Percentiles rank a stretch among this genome's conserved stretches.
Conservation (phyloP, 2,329 filamentous ascomycete species). For the Xylaria hypoxylon region DNA sequence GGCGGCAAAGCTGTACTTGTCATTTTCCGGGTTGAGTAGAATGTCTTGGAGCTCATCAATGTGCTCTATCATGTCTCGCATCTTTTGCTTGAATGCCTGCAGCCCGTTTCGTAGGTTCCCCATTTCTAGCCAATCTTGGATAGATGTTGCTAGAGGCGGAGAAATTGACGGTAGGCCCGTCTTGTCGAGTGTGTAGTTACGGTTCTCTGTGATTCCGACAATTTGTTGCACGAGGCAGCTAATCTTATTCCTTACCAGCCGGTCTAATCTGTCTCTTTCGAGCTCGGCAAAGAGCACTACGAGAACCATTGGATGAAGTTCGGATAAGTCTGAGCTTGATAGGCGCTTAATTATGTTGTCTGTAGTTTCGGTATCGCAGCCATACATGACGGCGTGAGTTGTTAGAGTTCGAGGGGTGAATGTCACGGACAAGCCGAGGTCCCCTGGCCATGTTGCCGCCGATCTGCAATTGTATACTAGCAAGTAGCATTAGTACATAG, state of each 20-base stretch:
- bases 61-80: slow-evolving; percentile 29
- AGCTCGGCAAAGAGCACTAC: slow-evolving; percentile 42
- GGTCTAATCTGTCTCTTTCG: slow-evolving; percentile 38
- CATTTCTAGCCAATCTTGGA: slow-evolving; percentile 28
- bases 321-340: slow-evolving; percentile 21
- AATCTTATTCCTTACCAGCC: slow-evolving; percentile 17
- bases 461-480: slow-evolving; percentile 35
- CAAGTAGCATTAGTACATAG: not conserved
- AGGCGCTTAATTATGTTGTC: slow-evolving; percentile 34
- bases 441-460: slow-evolving; percentile 26
- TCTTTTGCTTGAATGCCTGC: slow-evolving; percentile 21
- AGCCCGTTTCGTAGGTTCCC: slow-evolving; percentile 27
- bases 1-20: not conserved
- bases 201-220: slow-evolving; percentile 30
- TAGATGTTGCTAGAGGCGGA: slow-evolving; percentile 7
- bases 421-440: slow-evolving; percentile 42
- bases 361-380: slow-evolving; percentile 37
- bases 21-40: slow-evolving; percentile 4
- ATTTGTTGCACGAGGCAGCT: slow-evolving; percentile 38
- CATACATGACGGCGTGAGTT: slow-evolving; percentile 40
- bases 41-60: slow-evolving; percentile 21
- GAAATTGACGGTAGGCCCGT: not conserved
- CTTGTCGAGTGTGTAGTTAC: not conserved
- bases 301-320: slow-evolving; percentile 40
- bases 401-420: slow-evolving; percentile 35